phyloP scores from a whole-genome alignment of 306 rosid species.

The Fragaria nilgerrensis region DNA sequence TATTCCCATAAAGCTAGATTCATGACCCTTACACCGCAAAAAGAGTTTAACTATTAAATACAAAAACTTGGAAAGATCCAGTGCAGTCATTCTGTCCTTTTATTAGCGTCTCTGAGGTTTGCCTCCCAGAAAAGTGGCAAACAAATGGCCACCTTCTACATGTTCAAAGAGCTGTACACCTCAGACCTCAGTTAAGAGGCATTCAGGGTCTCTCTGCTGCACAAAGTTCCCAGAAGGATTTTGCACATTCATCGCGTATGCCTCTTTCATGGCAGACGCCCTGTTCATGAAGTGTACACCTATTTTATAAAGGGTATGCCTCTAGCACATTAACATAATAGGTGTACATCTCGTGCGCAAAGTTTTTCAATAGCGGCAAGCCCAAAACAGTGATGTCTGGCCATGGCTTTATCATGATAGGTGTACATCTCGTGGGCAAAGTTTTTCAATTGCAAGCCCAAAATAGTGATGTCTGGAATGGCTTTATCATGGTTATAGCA shows the following conservation, averaged over 20 bases:
- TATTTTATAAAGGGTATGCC: neutral
- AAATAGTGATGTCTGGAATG: neutral
- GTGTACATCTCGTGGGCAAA: neutral
- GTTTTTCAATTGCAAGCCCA: neutral
- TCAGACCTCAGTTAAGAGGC: neutral
- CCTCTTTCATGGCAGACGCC: neutral
- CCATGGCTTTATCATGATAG: neutral
- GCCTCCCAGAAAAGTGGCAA: neutral
- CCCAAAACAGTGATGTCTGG: neutral
- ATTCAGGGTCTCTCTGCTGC: neutral
- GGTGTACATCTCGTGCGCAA: neutral
- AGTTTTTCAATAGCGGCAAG: neutral
- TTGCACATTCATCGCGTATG: neutral
- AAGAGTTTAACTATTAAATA: neutral
- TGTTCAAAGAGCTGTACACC: neutral
- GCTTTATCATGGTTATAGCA: neutral
- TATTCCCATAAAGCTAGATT: neutral
- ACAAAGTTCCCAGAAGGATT: neutral
- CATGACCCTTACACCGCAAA: neutral
- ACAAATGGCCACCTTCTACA: neutral
- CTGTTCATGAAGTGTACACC: neutral
- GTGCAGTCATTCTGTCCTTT: neutral
- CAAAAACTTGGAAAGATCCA: neutral
- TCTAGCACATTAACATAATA: neutral
- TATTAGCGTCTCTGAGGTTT: neutral